phyloP scores from a whole-genome alignment of 140 eudicot species.

The Flaveria floridana region DNA sequence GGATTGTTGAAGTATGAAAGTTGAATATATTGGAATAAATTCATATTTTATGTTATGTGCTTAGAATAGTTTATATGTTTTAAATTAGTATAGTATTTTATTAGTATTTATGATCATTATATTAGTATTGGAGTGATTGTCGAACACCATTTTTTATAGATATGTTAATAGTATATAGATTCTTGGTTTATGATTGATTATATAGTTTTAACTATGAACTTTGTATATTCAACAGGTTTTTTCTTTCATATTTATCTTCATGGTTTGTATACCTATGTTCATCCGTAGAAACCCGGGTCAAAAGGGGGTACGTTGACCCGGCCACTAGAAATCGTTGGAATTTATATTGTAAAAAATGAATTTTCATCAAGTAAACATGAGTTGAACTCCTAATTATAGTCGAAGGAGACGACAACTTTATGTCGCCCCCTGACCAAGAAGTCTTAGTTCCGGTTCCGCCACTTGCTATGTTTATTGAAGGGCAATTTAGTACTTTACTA shows the following conservation, averaged over 20 bases:
- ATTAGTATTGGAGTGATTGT: not conserved
- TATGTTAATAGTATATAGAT: not conserved
- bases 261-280: not conserved
- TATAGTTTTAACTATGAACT: not conserved
- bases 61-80: not conserved
- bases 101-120: not conserved
- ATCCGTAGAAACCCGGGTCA: not conserved
- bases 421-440: not conserved
- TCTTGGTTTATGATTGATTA: not conserved
- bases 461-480: not conserved
- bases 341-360: not conserved
- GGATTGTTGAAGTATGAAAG: not conserved
- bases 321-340: not conserved
- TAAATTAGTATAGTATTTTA: not conserved
- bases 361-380: not conserved
- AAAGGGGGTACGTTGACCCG: not conserved
- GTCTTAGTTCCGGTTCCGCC: not conserved
- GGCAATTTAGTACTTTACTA: constrained; percentile 5
- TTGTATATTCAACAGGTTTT: not conserved
- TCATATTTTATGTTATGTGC: not conserved
- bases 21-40: not conserved
- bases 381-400: not conserved
- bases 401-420: not conserved
- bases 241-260: no score
- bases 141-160: not conserved